Base-by-base conservation (phyloP, 73 alveolate species). In the Paramecium bursaria region DNA sequence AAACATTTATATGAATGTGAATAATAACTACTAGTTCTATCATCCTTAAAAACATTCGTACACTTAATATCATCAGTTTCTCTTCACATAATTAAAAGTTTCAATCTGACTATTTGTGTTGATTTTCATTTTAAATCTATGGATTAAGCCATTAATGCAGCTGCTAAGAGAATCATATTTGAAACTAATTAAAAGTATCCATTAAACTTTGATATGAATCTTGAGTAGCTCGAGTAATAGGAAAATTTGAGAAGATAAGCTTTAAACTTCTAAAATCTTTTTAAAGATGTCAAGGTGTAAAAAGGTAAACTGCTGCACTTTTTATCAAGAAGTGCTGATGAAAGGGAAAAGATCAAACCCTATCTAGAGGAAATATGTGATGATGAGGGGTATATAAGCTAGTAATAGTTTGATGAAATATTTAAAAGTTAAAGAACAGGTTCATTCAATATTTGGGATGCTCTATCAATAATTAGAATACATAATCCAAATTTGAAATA, bases 331-430 rank as follows among this genome's bases (percentile, higher is more conserved):
- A 15, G 46, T 42, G 17, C 60, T 7, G 49, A 39, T 39, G 82
- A 67, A 13, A 33, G 50, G 22, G 82, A 67, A 17, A 33, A 10
- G 11, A 47, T 67, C 3, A 67, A 67, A 67, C 10, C 26, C 14
- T 67, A 67, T 67, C 44, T 67, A 17, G 82, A 67, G 33, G 23
- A 67, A 27, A 67, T 67, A 39, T 67, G 60, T 15, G 82, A 67
- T 67, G 55, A 67, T 21, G 82, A 67, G 3, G 82, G 82, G 3
- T 67, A 67, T 39, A 67, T 67, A n/a, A 33, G 60, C 21, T 39
- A 67, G 21, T 17, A 42, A 35, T 19, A 67, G 33, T 67, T 25
- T 39, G 82, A 67, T 21, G 82, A 67, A 67, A 39, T 67, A 67
- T 42, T 67, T 7, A 67, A 67, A 10, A 57, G 44, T 19, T 21